Evolutionary conservation across 2,329 filamentous ascomycete genomes (phyloP).

Genomic region (Colletotrichum aenigma): DNA sequence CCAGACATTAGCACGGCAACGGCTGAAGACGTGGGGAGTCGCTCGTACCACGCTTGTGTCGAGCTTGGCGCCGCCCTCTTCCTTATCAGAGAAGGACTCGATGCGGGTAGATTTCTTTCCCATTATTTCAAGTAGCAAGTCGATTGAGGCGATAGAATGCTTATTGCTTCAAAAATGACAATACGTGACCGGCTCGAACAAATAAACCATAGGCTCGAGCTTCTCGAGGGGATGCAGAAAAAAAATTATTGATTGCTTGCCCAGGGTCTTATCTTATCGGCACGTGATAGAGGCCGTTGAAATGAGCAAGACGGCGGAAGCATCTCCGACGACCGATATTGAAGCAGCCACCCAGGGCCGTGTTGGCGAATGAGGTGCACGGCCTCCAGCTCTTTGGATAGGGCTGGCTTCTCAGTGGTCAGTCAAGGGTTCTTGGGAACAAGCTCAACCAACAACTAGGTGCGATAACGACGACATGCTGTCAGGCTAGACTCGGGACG

Average conservation of each 20-base stretch:
- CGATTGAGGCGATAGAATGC: neutral
- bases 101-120: neutral
- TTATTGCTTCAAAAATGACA: neutral
- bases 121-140: neutral
- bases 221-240: neutral
- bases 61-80: constrained; percentile 14
- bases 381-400: neutral
- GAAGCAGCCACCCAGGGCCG: neutral
- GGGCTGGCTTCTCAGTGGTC: neutral
- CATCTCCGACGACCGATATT: neutral
- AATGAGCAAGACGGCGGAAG: neutral
- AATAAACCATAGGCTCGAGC: neutral
- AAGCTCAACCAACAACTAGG: neutral
- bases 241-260: neutral
- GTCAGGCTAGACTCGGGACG: neutral
- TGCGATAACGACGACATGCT: neutral
- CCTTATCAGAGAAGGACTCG: constrained; percentile 8
- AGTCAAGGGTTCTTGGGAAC: neutral
- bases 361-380: neutral
- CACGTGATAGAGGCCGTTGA: neutral
- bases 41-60: constrained; percentile 6
- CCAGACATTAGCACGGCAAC: neutral
- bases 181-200: neutral
- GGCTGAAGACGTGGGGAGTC: neutral
- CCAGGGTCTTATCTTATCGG: constrained; percentile 15